A percentile compares a stretch with the other conserved stretches of the same genome.
Evolutionary conservation across 345 rosid genomes (phyloP).

Genomic region (Aethionema arabicum): DNA sequence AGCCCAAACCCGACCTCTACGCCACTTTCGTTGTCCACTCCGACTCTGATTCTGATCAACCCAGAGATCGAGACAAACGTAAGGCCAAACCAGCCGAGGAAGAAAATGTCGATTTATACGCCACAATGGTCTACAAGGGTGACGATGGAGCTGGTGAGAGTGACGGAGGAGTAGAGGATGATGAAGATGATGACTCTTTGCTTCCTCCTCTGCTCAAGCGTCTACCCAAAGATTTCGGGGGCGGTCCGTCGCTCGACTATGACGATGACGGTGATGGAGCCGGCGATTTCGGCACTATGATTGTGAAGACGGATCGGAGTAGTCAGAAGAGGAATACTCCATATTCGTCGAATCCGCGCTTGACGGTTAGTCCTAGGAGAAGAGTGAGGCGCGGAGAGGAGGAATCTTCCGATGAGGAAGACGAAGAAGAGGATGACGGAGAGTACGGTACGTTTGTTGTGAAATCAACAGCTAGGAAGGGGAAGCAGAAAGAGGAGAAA

Average conservation of each 20-base stretch:
- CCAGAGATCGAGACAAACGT: conserved; percentile 27
- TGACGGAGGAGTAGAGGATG: conserved; percentile 40
- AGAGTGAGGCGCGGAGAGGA: conserved; percentile 35
- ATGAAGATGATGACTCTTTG: conserved; percentile 63
- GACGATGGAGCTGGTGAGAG: conserved; percentile 9
- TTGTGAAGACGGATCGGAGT: conserved; percentile 57
- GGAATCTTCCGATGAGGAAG: conserved; percentile 45
- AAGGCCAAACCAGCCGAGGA: conserved; percentile 33
- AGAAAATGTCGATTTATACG: conserved; percentile 46
- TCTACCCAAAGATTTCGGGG: conserved; percentile 90
- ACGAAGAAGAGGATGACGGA: conserved; percentile 45
- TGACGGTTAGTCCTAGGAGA: conserved; percentile 35
- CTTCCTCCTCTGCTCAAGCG: conserved; percentile 90
- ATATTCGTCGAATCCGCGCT: conserved; percentile 35
- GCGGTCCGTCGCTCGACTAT: conserved; percentile 54
- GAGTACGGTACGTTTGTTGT: conserved; percentile 86
- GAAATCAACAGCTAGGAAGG: conserved; percentile 43
- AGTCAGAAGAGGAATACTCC: conserved; percentile 29
- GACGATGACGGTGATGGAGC: conserved; percentile 43
- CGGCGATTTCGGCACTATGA: conserved; percentile 80
- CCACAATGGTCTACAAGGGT: conserved; percentile 52
- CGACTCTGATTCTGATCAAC: conserved; percentile 48
- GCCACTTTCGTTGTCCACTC: conserved; percentile 57
- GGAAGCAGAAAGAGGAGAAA: conserved; percentile 33
- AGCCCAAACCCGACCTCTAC: conserved; percentile 50